These are phyloP conservation scores for Acidiella bohemica DNA, from an alignment of 495 filamentous ascomycete species.

Conservation along the genomic window DNA sequence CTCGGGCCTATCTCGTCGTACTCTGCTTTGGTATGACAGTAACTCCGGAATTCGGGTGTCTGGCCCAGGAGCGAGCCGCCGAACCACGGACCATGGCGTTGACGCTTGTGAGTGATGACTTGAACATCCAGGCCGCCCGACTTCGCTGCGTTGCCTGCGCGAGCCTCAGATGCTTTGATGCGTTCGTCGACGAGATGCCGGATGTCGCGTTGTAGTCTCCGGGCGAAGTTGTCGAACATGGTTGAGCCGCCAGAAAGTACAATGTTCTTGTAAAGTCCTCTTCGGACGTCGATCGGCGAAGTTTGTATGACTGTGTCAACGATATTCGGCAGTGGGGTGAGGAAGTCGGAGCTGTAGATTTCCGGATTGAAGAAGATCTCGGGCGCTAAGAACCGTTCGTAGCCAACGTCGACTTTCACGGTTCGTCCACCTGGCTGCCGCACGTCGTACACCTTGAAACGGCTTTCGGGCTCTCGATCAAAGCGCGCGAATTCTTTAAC, in stretches of 20 bases:
- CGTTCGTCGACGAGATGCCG: constrained; percentile 85
- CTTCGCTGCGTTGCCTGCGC: constrained; percentile 60
- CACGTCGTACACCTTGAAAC: constrained; percentile 79
- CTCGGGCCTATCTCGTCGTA: constrained; percentile 91
- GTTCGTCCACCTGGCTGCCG: constrained; percentile 74
- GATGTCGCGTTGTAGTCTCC: constrained; percentile 90
- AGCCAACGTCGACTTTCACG: constrained; percentile 81
- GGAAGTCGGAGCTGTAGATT: constrained; percentile 96
- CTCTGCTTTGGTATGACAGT: constrained; percentile 95
- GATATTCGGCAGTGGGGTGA: constrained; percentile 84
- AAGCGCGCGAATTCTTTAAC: constrained; percentile 93
- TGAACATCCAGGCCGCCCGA: constrained; percentile 84
- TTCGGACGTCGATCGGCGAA: constrained; percentile 89
- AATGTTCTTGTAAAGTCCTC: constrained; percentile 99
- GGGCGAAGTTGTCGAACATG: constrained; percentile 93
- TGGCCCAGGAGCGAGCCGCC: constrained; percentile 91
- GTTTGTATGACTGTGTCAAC: constrained; percentile 95
- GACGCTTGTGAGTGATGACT: constrained; percentile 90
- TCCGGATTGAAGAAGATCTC: constrained; percentile 99
- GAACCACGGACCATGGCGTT: constrained; percentile 96
- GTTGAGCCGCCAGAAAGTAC: constrained; percentile 94
- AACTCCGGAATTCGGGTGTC: constrained; percentile 96
- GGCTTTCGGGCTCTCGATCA: constrained; percentile 70
- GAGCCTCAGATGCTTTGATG: constrained; percentile 79
- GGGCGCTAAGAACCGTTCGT: constrained; percentile 93